A percentile compares a stretch with the other conserved stretches of the same genome.
phyloP scores from a whole-genome alignment of 306 rosid genomes.

The Lithocarpus polystachyus region DNA sequence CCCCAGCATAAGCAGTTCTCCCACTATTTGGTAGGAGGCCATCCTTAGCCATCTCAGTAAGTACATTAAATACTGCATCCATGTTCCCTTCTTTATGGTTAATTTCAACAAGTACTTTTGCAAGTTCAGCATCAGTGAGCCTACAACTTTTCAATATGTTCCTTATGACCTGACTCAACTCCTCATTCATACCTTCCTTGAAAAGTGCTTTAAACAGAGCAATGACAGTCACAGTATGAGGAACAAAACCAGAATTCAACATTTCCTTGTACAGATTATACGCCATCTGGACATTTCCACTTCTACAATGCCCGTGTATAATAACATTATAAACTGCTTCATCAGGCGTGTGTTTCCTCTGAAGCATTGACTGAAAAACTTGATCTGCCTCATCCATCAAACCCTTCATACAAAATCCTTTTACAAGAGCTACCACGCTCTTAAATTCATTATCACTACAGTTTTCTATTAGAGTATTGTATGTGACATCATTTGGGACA shows the following conservation, averaged over 20 bases:
- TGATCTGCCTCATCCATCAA: constrained; percentile 81
- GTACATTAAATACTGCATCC: constrained; percentile 64
- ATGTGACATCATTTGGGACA: constrained; percentile 63
- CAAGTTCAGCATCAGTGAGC: constrained; percentile 67
- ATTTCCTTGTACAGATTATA: constrained; percentile 58
- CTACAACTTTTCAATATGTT: constrained; percentile 54
- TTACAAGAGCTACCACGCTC: constrained; percentile 69
- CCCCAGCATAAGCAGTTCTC: constrained; percentile 11
- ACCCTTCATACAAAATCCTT: constrained; percentile 92
- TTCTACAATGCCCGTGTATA: constrained; percentile 81
- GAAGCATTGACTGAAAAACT: constrained; percentile 62
- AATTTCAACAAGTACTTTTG: constrained; percentile 63
- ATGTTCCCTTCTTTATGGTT: constrained; percentile 87
- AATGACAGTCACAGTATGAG: constrained; percentile 63
- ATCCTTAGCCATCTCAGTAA: constrained; percentile 77
- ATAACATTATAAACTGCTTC: constrained; percentile 66
- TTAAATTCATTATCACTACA: constrained; percentile 60
- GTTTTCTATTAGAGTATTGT: constrained; percentile 68
- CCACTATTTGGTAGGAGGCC: constrained; percentile 73
- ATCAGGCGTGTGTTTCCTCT: constrained; percentile 50
- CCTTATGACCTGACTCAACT: constrained; percentile 55
- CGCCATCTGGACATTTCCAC: constrained; percentile 61
- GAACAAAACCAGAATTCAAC: constrained; percentile 61
- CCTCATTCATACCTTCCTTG: constrained; percentile 53
- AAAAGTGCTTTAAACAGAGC: constrained; percentile 69